Conservation (phyloP, 768 basidiomycete species). For the Lactarius sanguifluus region DNA sequence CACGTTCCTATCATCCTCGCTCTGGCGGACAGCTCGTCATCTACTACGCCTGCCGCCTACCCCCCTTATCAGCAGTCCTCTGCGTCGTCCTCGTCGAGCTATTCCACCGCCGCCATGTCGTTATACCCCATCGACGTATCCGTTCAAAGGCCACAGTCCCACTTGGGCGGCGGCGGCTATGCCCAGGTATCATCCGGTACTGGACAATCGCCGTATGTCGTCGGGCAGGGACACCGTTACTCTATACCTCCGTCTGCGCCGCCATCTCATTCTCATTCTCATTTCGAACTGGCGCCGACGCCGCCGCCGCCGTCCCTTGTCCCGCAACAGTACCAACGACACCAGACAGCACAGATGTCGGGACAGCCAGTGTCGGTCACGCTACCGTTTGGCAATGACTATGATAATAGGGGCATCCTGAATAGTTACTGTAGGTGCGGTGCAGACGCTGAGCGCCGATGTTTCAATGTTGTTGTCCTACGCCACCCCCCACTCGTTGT, state of each 20-base stretch:
- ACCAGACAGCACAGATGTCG: constrained; percentile 8
- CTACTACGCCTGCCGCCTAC: constrained; percentile 13
- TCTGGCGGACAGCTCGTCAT: constrained; percentile 10
- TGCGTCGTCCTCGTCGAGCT: constrained; percentile 18
- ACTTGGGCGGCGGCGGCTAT: constrained; percentile 18
- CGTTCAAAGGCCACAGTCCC: constrained; percentile 15
- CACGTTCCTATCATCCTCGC: constrained; percentile 18
- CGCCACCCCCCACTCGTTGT: not conserved
- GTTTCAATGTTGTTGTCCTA: not conserved
- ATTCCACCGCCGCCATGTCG: constrained; percentile 6
- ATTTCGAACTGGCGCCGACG: constrained; percentile 24
- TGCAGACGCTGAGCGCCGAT: not conserved
- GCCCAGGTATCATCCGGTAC: constrained; percentile 2
- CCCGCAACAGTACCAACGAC: constrained; percentile 11
- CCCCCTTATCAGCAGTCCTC: constrained; percentile 12
- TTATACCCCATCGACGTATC: constrained; percentile 20
- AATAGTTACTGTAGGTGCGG: not conserved
- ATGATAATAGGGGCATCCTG: constrained; percentile 8
- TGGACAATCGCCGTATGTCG: constrained; percentile 13
- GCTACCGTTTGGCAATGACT: constrained; percentile 22
- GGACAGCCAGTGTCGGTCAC: constrained; percentile 10
- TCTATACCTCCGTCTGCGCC: constrained; percentile 24
- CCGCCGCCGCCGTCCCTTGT: constrained; percentile 1
- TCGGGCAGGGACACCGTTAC: constrained; percentile 20
- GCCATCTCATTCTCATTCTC: constrained; percentile 25